Percentiles rank a stretch among this genome's conserved stretches.
Evolutionary conservation across 2,329 filamentous ascomycete species (phyloP).

Genomic region (Penicillium sp.): DNA sequence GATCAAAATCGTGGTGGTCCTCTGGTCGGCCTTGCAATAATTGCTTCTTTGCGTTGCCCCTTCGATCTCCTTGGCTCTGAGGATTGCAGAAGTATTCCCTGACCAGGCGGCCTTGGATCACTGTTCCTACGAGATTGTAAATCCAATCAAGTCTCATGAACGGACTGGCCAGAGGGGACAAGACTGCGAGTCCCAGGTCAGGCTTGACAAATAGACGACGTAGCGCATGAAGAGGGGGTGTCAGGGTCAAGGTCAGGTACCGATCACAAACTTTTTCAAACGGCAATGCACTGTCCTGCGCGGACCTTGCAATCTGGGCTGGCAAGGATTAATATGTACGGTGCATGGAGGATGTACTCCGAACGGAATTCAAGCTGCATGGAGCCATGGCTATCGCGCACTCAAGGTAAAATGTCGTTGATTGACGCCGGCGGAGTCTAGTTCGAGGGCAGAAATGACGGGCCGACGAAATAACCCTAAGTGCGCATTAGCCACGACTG

Average conservation of each 20-base stretch:
- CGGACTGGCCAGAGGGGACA: conserved; percentile 12
- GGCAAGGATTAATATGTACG: neutral
- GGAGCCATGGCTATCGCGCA: neutral
- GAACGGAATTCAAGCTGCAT: neutral
- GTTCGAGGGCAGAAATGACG: neutral
- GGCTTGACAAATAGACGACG: neutral
- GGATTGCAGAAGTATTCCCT: neutral
- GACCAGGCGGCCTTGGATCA: neutral
- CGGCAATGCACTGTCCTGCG: conserved; percentile 3
- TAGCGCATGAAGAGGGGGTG: conserved; percentile 4
- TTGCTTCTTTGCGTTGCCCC: conserved; percentile 21
- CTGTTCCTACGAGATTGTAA: neutral
- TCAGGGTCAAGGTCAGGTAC: conserved; percentile 26
- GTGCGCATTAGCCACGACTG: neutral
- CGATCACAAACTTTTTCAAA: conserved; percentile 15
- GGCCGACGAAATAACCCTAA: conserved; percentile 14
- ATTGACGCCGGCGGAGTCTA: conserved; percentile 9
- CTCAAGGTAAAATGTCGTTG: conserved; percentile 4
- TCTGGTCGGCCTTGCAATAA: conserved; percentile 13
- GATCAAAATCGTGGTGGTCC: conserved; percentile 20
- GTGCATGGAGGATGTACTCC: neutral
- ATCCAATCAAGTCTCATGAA: conserved; percentile 17
- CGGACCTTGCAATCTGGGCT: conserved; percentile 7
- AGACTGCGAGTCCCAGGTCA: conserved; percentile 1
- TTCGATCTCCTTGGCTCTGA: neutral